Percentiles rank a stretch among this genome's conserved stretches.
Conservation (phyloP, 176 grass and related monocot species). For the Echinochloa phyllopogon region DNA sequence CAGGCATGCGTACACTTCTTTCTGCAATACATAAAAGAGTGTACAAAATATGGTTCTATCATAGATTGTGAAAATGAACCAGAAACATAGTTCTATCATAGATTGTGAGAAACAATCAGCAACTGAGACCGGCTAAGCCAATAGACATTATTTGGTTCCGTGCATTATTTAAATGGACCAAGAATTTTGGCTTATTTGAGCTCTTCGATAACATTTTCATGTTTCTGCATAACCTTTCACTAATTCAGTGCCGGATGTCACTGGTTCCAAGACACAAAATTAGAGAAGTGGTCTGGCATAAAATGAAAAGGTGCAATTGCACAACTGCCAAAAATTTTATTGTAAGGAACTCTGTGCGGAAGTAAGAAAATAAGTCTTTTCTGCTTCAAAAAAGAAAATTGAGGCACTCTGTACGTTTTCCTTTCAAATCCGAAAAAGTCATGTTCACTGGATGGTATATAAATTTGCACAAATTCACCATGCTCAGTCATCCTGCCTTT, state of each 20-base stretch:
- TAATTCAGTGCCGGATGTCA: not conserved
- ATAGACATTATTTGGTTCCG: not conserved
- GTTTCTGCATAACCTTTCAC: not conserved
- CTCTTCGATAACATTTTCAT: not conserved
- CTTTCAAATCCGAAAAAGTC: not conserved
- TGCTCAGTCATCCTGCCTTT: not conserved
- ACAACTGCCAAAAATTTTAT: not conserved
- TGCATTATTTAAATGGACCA: not conserved
- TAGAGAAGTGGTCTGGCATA: not conserved
- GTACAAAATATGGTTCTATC: not conserved
- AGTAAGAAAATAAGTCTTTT: not conserved
- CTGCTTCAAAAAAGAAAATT: not conserved
- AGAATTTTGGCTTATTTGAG: not conserved
- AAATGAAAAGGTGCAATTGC: not conserved
- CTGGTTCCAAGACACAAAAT: slow-evolving; percentile 5
- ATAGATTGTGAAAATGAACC: not conserved
- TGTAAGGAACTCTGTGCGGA: not conserved
- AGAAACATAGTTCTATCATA: not conserved
- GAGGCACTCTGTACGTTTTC: not conserved
- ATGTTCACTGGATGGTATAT: not conserved
- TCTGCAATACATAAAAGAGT: not conserved
- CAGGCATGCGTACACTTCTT: not conserved
- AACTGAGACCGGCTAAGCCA: not conserved
- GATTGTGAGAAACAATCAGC: not conserved
- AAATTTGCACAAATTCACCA: not conserved